Percentiles rank a stretch among this genome's conserved stretches.
phyloP scores from a whole-genome alignment of 1,139 yeast species.

The Kurtzmaniella natalensis region DNA sequence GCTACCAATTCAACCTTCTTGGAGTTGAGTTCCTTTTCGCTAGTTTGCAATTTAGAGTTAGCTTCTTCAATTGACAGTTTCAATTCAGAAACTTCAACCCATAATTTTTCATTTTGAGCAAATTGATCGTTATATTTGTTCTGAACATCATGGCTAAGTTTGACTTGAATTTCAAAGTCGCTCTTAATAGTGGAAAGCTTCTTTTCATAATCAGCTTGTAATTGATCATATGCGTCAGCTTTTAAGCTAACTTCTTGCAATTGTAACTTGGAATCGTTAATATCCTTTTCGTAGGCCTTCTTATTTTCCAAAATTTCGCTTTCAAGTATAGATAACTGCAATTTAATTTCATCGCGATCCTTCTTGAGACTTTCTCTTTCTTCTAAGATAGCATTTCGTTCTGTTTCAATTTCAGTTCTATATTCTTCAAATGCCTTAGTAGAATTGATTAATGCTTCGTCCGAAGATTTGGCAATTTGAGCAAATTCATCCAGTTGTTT shows the following conservation, averaged over 20 bases:
- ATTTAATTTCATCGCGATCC: slow-evolving; percentile 15
- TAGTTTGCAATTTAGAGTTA: slow-evolving; percentile 28
- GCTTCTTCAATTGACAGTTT: slow-evolving; percentile 40
- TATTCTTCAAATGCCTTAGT: slow-evolving; percentile 35
- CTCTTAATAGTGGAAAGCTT: slow-evolving; percentile 24
- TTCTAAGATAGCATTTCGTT: slow-evolving; percentile 15
- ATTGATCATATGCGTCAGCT: slow-evolving; percentile 31
- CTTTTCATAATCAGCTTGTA: slow-evolving; percentile 32
- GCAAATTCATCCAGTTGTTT: slow-evolving; percentile 36
- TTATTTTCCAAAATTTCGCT: slow-evolving; percentile 9
- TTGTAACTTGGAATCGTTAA: slow-evolving; percentile 21
- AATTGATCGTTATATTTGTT: slow-evolving; percentile 56
- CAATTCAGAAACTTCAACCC: slow-evolving; percentile 38
- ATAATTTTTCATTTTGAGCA: slow-evolving; percentile 52
- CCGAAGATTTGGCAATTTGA: slow-evolving; percentile 38
- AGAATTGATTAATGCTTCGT: slow-evolving; percentile 35
- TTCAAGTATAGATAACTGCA: slow-evolving; percentile 13
- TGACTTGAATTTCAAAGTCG: slow-evolving; percentile 52
- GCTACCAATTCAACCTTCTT: slow-evolving; percentile 16
- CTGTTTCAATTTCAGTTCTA: slow-evolving; percentile 22
- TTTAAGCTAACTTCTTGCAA: slow-evolving; percentile 21
- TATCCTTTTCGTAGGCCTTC: slow-evolving; percentile 8
- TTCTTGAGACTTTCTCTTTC: slow-evolving; percentile 21
- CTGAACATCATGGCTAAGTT: slow-evolving; percentile 46
- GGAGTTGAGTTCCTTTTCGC: slow-evolving; percentile 22